Conservation (phyloP, 176 grass and related monocot genomes). For the Hordeum vulgare region DNA sequence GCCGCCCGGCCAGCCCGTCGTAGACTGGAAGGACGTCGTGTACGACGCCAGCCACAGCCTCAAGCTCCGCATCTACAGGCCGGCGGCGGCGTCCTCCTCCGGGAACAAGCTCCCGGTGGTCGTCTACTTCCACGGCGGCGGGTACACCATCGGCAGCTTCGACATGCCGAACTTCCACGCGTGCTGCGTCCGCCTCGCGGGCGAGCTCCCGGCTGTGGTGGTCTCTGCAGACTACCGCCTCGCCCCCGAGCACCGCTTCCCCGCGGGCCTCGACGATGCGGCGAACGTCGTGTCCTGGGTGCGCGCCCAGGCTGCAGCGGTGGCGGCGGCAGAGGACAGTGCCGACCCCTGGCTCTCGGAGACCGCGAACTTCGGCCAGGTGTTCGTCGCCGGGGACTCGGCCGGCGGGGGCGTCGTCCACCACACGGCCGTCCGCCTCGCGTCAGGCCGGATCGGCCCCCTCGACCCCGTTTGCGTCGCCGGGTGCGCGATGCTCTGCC, state of each 20-base stretch:
- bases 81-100: not conserved
- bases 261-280: constrained; percentile 45
- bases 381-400: constrained; percentile 33
- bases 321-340: not conserved
- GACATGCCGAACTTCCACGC: constrained; percentile 8
- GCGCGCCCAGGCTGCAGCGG: not conserved
- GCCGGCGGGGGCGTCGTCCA: constrained; percentile 33
- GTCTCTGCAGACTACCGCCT: constrained; percentile 60
- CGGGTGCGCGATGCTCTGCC: constrained; percentile 42
- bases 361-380: constrained; percentile 12
- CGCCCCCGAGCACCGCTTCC: constrained; percentile 52
- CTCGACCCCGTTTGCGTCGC: constrained; percentile 29
- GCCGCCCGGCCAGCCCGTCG: not conserved
- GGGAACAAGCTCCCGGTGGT: constrained; percentile 24
- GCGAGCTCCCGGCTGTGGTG: constrained; percentile 33
- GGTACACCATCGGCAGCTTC: constrained; percentile 24
- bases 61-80: constrained; percentile 27
- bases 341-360: constrained; percentile 28
- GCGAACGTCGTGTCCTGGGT: constrained; percentile 17
- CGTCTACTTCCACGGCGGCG: constrained; percentile 37
- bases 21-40: constrained; percentile 20
- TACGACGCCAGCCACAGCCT: constrained; percentile 13
- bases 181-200: constrained; percentile 28
- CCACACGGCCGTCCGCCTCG: constrained; percentile 24
- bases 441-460: not conserved